Percentiles rank a stretch among this genome's conserved stretches.
Evolutionary conservation across 306 rosid genomes (phyloP).

Genomic region (Medicago lupulina): DNA sequence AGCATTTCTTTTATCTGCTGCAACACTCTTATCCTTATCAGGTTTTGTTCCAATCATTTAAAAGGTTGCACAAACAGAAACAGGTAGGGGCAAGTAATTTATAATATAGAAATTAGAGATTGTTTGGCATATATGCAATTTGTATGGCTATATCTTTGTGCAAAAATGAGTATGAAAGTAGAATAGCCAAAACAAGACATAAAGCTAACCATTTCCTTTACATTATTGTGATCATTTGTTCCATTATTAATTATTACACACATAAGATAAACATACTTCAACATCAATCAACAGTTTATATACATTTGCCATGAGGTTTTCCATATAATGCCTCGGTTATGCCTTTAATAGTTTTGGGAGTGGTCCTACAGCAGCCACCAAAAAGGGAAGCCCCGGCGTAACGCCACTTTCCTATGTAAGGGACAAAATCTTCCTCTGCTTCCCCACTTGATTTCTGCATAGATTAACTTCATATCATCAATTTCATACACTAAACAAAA

Average conservation of each 20-base stretch:
- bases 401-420: constrained; percentile 74
- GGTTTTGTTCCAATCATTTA: not conserved
- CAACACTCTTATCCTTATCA: not conserved
- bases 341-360: constrained; percentile 81
- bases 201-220: constrained; percentile 14
- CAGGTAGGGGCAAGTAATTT: not conserved
- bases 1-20: not conserved
- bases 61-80: not conserved
- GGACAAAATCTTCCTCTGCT: constrained; percentile 71
- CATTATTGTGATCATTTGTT: constrained; percentile 21
- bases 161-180: constrained; percentile 11
- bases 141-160: constrained; percentile 7
- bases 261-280: constrained; percentile 13
- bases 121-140: not conserved
- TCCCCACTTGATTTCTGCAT: constrained; percentile 64
- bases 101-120: not conserved
- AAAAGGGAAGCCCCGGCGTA: constrained; percentile 83
- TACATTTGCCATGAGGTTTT: constrained; percentile 38
- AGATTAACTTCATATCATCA: too few relatives aligned
- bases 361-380: constrained; percentile 96
- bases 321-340: constrained; percentile 55
- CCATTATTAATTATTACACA: constrained; percentile 2
- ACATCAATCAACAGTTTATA: constrained; percentile 18
- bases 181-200: constrained; percentile 3
- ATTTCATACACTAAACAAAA: too few relatives aligned